Percentiles rank a stretch among this genome's conserved stretches.
These are phyloP conservation scores for Lasiodiplodia hormozganensis DNA, from an alignment of 2,329 filamentous ascomycete genomes.

Conservation along the genomic window DNA sequence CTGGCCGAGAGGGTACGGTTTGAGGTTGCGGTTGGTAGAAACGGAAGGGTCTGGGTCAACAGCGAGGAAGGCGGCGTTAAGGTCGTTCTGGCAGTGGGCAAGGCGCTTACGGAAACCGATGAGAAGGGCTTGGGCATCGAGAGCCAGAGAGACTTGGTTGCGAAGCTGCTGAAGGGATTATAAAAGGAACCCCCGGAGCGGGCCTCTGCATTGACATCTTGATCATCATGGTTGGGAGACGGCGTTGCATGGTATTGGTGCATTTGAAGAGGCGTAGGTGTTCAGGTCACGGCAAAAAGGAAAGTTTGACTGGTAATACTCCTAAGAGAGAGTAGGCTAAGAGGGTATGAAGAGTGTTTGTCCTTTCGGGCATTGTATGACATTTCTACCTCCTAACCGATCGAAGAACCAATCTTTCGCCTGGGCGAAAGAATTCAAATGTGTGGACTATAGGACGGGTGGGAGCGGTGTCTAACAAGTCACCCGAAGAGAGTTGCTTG, in stretches of 20 bases:
- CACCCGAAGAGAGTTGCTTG: too few relatives aligned
- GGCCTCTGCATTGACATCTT: slow-evolving; percentile 5
- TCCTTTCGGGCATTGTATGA: background rate
- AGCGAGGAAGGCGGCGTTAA: slow-evolving; percentile 69
- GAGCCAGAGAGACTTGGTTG: slow-evolving; percentile 74
- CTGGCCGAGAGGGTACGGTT: slow-evolving; percentile 84
- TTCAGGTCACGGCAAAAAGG: background rate
- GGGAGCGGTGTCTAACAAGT: too few relatives aligned
- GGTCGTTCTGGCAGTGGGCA: slow-evolving; percentile 78
- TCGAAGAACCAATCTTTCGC: background rate
- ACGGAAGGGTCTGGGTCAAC: slow-evolving; percentile 91
- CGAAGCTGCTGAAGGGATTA: slow-evolving; percentile 67
- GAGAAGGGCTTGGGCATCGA: slow-evolving; percentile 67
- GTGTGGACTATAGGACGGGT: background rate
- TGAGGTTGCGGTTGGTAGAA: slow-evolving; percentile 91
- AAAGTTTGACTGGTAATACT: background rate
- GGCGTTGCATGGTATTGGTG: slow-evolving; percentile 3
- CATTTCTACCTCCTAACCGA: background rate
- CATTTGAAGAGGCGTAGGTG: slow-evolving; percentile 5
- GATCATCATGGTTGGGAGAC: background rate
- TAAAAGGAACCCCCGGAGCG: slow-evolving; percentile 16
- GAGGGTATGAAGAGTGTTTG: background rate
- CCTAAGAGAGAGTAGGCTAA: background rate
- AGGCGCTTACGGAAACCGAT: slow-evolving; percentile 80
- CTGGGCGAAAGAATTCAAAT: background rate